Evolutionary conservation across 257 asterid species (phyloP), one percentile per base, ranked within the genome.

Genomic region (Nyctanthes arbortristis): DNA sequence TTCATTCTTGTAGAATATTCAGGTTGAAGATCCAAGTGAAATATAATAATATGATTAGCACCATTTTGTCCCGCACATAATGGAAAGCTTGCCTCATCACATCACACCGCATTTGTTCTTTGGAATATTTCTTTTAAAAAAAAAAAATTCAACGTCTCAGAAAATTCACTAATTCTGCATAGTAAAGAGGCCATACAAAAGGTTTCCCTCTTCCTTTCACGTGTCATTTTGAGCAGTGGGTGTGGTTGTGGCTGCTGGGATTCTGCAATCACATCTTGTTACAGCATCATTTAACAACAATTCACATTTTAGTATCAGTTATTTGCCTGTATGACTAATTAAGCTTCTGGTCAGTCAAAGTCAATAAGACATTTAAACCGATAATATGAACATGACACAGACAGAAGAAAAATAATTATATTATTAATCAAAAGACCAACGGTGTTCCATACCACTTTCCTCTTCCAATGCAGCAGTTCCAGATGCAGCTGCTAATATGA

Each of bases 381-480:
- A 20, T 52, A 0, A 52, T 43, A 16, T 14, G 54, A 24, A 9
- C 14, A n/a, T 18, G 66, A 28, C 52, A 49, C 13, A 39, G 63
- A 18, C 45, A 55, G 14, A 24, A 16, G 31, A 39, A 29, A 49
- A 7, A 43, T 60, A 4, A 67, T 43, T 61, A 65, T 20, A 3
- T 52, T 29, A 3, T 66, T 62, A 63, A 22, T 7, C 28, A 52
- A 52, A 30, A 39, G 20, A 11, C 39, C 32, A 11, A 27, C 11
- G 60, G 22, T 66, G 68, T 54, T 20, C 40, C 72, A 34, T 85
- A 89, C 90, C 95, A 77, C 76, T 79, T 79, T 75, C 95, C 71
- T 79, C 92, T 73, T 83, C 87, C 56, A 74, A 59, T 61, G 75
- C 77, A 75, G 74, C 88, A 74, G 63, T 65, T 64, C 83, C 79